These are phyloP conservation scores for Schizonepeta tenuifolia DNA, from an alignment of 257 asterid species.

Conservation along the genomic window DNA sequence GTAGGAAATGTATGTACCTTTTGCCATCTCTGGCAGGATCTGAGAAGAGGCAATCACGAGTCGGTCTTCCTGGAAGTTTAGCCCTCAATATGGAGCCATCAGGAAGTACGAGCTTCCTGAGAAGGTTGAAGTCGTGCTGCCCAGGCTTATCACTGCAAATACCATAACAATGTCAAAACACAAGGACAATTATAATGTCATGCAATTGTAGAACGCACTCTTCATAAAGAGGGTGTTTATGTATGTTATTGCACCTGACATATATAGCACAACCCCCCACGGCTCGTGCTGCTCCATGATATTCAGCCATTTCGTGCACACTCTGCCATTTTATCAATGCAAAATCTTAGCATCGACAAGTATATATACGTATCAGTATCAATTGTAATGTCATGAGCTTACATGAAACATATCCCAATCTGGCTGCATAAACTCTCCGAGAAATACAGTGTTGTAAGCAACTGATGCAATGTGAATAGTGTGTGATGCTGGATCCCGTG, in stretches of 20 bases:
- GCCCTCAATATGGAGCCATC: conserved; percentile 88
- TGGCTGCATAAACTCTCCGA: conserved; percentile 97
- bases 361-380: neutral
- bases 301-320: conserved; percentile 91
- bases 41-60: conserved; percentile 86
- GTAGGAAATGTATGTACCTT: conserved; percentile 37
- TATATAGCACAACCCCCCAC: conserved; percentile 94
- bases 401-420: conserved; percentile 99
- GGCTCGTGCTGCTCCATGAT: conserved; percentile 92
- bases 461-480: conserved; percentile 96
- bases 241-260: conserved; percentile 55
- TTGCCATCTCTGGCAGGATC: conserved; percentile 96
- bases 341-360: conserved; percentile 19
- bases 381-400: conserved; percentile 34
- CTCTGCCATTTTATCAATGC: conserved; percentile 48
- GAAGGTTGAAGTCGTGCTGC: conserved; percentile 76
- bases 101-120: conserved; percentile 83
- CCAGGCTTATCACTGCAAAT: conserved; percentile 87
- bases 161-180: neutral
- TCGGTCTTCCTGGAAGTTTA: conserved; percentile 90
- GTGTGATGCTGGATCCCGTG: conserved; percentile 92
- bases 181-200: conserved; percentile 3
- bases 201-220: neutral
- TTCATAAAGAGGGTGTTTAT: neutral
- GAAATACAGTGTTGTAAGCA: conserved; percentile 82